Conservation (phyloP, 1,284 basidiomycete genomes). For the Taiwanofungus camphoratus region DNA sequence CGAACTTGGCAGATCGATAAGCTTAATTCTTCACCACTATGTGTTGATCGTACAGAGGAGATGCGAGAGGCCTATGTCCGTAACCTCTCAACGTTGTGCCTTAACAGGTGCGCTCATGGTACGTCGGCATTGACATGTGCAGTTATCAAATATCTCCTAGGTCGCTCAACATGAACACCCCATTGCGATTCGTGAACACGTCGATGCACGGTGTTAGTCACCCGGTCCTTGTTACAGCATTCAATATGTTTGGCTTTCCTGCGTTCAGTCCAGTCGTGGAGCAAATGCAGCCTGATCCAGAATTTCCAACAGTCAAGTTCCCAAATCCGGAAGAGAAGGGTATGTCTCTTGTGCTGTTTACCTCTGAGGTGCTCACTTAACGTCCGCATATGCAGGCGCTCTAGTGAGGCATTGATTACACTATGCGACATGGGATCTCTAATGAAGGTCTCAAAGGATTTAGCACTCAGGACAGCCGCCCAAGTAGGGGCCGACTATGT, state of each 20-base stretch:
- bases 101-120: slow-evolving; percentile 33
- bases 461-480: slow-evolving; percentile 60
- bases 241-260: slow-evolving; percentile 52
- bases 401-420: slow-evolving; percentile 41
- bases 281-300: slow-evolving; percentile 70
- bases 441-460: slow-evolving; percentile 45
- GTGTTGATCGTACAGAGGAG: slow-evolving; percentile 51
- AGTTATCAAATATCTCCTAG: slow-evolving; percentile 18
- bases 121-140: not conserved
- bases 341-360: slow-evolving; percentile 18
- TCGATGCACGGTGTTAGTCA: slow-evolving; percentile 86
- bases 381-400: slow-evolving; percentile 35
- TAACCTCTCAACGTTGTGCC: slow-evolving; percentile 37
- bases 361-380: not conserved
- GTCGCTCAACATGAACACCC: slow-evolving; percentile 22
- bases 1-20: slow-evolving; percentile 38
- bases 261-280: slow-evolving; percentile 54
- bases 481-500: slow-evolving; percentile 50
- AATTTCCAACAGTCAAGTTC: slow-evolving; percentile 78
- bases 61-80: slow-evolving; percentile 58
- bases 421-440: not conserved
- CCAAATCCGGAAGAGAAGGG: slow-evolving; percentile 89
- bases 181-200: slow-evolving; percentile 62
- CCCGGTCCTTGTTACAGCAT: slow-evolving; percentile 50
- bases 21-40: slow-evolving; percentile 36